Percentiles rank a stretch among this genome's conserved stretches.
Evolutionary conservation across 805 yeast genomes (phyloP).

Genomic region (Metschnikowia rubicola): DNA sequence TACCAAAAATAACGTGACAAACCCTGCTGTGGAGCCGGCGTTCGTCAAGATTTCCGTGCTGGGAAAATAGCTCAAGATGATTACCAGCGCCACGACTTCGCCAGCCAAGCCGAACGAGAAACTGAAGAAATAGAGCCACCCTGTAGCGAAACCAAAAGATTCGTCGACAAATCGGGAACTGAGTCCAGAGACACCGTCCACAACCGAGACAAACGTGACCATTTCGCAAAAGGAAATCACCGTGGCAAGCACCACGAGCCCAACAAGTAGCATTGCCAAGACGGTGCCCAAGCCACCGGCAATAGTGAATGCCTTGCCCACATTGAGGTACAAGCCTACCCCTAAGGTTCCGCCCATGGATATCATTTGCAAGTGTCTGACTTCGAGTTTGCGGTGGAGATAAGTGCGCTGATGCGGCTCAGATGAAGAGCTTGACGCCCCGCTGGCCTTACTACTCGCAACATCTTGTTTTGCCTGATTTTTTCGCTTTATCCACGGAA

Average conservation of each 20-base stretch:
- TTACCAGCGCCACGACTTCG: conserved; percentile 76
- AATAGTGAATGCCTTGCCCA: conserved; percentile 68
- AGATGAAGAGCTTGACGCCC: not conserved
- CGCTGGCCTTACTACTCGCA: too few species aligned
- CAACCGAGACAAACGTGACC: conserved; percentile 75
- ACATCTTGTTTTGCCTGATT: too few species aligned
- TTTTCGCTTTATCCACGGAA: not conserved
- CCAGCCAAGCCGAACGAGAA: conserved; percentile 73
- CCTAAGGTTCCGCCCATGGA: conserved; percentile 79
- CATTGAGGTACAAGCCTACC: conserved; percentile 65
- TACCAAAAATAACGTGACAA: conserved; percentile 55
- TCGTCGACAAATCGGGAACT: conserved; percentile 75
- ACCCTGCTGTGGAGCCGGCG: conserved; percentile 49
- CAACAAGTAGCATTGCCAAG: conserved; percentile 62
- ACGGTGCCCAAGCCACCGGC: conserved; percentile 79
- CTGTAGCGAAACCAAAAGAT: conserved; percentile 71
- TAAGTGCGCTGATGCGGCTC: conserved; percentile 3
- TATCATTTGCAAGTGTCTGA: conserved; percentile 72
- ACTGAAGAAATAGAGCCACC: conserved; percentile 71
- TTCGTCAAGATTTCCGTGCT: conserved; percentile 47
- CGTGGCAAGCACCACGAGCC: conserved; percentile 62
- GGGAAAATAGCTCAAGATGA: conserved; percentile 68
- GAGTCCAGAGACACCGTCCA: conserved; percentile 73
- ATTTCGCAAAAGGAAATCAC: conserved; percentile 77
- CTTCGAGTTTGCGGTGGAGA: conserved; percentile 56